Percentiles rank a stretch among this genome's conserved stretches.
Evolutionary conservation across 2,329 filamentous ascomycete species (phyloP).

Genomic region (Cordyceps cicadae): DNA sequence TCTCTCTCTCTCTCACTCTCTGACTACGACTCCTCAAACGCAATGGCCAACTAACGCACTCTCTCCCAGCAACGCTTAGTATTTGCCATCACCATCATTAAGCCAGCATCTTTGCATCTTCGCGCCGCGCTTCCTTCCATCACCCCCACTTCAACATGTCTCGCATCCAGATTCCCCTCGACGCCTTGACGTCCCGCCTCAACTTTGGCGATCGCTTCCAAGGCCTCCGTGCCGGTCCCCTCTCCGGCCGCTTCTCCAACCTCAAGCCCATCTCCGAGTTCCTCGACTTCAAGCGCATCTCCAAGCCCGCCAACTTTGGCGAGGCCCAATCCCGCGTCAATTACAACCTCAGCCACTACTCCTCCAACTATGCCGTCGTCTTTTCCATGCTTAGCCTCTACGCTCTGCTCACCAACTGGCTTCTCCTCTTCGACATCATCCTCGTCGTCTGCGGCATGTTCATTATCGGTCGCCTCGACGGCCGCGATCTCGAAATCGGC

Average conservation of each 20-base stretch:
- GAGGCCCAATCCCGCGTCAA: conserved; percentile 89
- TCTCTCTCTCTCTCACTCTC: neutral
- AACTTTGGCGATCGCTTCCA: conserved; percentile 81
- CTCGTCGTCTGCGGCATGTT: conserved; percentile 81
- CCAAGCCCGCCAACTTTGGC: conserved; percentile 84
- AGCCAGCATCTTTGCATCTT: neutral
- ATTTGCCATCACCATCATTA: neutral
- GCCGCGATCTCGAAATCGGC: conserved; percentile 80
- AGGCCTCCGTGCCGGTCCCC: conserved; percentile 67
- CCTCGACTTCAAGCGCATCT: conserved; percentile 88
- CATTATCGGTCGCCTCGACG: conserved; percentile 82
- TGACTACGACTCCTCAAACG: neutral
- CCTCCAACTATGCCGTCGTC: conserved; percentile 93
- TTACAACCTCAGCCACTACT: conserved; percentile 96
- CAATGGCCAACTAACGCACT: conserved; percentile 4
- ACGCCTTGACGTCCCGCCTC: conserved; percentile 82
- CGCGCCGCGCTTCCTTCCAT: neutral
- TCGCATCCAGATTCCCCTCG: conserved; percentile 86
- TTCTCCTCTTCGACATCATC: conserved; percentile 85
- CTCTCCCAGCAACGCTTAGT: neutral
- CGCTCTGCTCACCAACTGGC: conserved; percentile 78
- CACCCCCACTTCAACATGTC: conserved; percentile 48
- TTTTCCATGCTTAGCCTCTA: conserved; percentile 96
- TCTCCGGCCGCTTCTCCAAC: conserved; percentile 82
- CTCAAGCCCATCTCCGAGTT: conserved; percentile 88